phyloP scores from a whole-genome alignment of 2,329 filamentous ascomycete species.

The Monosporascus sp. region DNA sequence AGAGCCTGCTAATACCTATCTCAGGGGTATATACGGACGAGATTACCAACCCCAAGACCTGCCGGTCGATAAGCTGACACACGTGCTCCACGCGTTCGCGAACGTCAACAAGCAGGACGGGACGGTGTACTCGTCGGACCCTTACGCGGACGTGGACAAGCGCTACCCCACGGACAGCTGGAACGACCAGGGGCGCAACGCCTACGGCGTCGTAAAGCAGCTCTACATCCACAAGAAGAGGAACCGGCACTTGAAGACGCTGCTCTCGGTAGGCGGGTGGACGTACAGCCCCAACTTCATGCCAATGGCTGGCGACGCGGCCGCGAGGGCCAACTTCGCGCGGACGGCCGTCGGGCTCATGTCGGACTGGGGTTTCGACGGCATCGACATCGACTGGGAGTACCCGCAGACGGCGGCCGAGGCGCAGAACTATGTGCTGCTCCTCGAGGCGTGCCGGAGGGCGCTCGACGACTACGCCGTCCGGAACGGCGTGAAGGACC shows the following conservation, averaged over 20 bases:
- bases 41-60: slow-evolving; percentile 64
- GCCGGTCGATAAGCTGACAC: slow-evolving; percentile 63
- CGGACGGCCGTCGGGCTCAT: slow-evolving; percentile 62
- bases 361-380: slow-evolving; percentile 59
- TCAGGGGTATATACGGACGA: slow-evolving; percentile 37
- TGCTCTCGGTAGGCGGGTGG: slow-evolving; percentile 82
- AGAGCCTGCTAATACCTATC: slow-evolving; percentile 2
- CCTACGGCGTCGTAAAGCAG: slow-evolving; percentile 74
- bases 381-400: slow-evolving; percentile 55
- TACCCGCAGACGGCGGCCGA: slow-evolving; percentile 38
- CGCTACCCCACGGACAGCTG: slow-evolving; percentile 63
- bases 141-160: slow-evolving; percentile 60
- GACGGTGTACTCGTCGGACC: slow-evolving; percentile 52
- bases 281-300: slow-evolving; percentile 69
- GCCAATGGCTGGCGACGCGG: slow-evolving; percentile 53
- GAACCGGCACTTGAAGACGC: slow-evolving; percentile 69
- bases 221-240: slow-evolving; percentile 70
- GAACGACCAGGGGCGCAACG: slow-evolving; percentile 51
- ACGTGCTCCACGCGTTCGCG: slow-evolving; percentile 60
- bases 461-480: slow-evolving; percentile 26
- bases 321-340: slow-evolving; percentile 62
- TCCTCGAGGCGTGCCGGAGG: slow-evolving; percentile 37
- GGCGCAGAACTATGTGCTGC: slow-evolving; percentile 34
- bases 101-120: slow-evolving; percentile 38
- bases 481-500: slow-evolving; percentile 15